Percentiles rank a stretch among this genome's conserved stretches.
Evolutionary conservation across 2,329 filamentous ascomycete species (phyloP).

Genomic region (Plenodomus tracheiphilus): DNA sequence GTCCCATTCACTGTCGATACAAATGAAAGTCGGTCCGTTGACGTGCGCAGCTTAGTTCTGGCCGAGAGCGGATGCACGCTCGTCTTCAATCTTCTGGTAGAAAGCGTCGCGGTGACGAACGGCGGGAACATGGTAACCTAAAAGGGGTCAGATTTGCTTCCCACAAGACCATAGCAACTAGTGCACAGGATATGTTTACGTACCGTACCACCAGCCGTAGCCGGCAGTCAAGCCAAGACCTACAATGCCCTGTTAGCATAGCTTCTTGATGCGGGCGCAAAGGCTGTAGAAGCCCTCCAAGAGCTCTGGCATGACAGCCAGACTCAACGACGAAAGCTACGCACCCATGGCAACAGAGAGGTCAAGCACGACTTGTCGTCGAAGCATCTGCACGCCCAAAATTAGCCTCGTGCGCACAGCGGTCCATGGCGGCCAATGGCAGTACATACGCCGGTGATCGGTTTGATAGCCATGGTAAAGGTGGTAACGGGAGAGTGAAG

Average conservation of each 20-base stretch:
- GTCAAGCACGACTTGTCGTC: conserved; percentile 67
- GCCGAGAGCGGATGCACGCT: conserved; percentile 56
- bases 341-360: conserved; percentile 67
- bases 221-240: conserved; percentile 65
- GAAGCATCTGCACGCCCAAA: conserved; percentile 60
- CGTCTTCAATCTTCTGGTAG: conserved; percentile 66
- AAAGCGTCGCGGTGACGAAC: conserved; percentile 65
- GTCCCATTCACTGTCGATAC: conserved; percentile 23
- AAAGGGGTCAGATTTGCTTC: conserved; percentile 3
- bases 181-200: conserved; percentile 31
- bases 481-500: conserved; percentile 29
- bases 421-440: conserved; percentile 33
- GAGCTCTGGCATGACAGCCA: neutral
- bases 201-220: conserved; percentile 71
- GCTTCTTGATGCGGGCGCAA: conserved; percentile 5
- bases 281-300: neutral
- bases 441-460: conserved; percentile 55
- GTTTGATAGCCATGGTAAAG: conserved; percentile 51
- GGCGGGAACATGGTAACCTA: conserved; percentile 67
- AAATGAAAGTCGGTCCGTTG: conserved; percentile 31
- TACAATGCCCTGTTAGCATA: conserved; percentile 40
- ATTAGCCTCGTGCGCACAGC: conserved; percentile 27
- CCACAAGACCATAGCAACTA: neutral
- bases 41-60: conserved; percentile 26
- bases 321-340: conserved; percentile 30